phyloP scores from a whole-genome alignment of 2,329 filamentous ascomycete genomes.

The Coniochaeta sp. region DNA sequence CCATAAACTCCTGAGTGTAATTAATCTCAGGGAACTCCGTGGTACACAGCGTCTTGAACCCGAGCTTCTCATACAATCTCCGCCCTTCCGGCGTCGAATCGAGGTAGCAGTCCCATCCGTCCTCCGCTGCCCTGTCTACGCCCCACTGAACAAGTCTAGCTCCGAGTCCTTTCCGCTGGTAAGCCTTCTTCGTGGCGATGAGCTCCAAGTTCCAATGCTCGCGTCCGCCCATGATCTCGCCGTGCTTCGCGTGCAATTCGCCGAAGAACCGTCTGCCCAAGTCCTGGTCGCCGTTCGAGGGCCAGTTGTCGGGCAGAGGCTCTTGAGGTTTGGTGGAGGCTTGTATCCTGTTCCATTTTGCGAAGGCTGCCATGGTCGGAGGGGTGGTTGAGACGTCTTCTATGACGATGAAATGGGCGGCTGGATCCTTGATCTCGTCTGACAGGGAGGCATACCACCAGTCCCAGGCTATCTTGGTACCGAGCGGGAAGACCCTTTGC shows the following conservation, averaged over 20 bases:
- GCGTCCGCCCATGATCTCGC: constrained; percentile 27
- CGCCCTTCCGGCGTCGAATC: constrained; percentile 41
- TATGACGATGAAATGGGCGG: constrained; percentile 30
- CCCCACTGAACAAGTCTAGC: constrained; percentile 39
- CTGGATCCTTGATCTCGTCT: constrained; percentile 30
- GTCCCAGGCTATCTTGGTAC: constrained; percentile 12
- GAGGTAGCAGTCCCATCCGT: constrained; percentile 35
- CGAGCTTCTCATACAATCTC: constrained; percentile 38
- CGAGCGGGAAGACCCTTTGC: constrained; percentile 26
- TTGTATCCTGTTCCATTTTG: constrained; percentile 33
- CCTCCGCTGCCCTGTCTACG: constrained; percentile 32
- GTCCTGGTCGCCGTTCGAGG: constrained; percentile 22
- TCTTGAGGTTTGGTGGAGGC: constrained; percentile 17
- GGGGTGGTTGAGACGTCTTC: constrained; percentile 18
- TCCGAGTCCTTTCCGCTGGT: constrained; percentile 38
- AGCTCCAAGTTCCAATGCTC: constrained; percentile 43
- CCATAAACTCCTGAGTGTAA: constrained; percentile 27
- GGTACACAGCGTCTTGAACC: constrained; percentile 32
- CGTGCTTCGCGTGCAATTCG: constrained; percentile 24
- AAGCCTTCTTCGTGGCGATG: constrained; percentile 31
- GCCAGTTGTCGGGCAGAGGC: constrained; percentile 16
- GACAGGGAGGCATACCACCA: constrained; percentile 27
- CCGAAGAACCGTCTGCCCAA: constrained; percentile 33
- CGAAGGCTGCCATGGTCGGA: constrained; percentile 32
- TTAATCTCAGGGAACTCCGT: constrained; percentile 16